Percentiles rank a stretch among this genome's conserved stretches.
These are phyloP conservation scores for Psidium friedrichsthalianum DNA, from an alignment of 345 rosid species.

Conservation along the genomic window DNA sequence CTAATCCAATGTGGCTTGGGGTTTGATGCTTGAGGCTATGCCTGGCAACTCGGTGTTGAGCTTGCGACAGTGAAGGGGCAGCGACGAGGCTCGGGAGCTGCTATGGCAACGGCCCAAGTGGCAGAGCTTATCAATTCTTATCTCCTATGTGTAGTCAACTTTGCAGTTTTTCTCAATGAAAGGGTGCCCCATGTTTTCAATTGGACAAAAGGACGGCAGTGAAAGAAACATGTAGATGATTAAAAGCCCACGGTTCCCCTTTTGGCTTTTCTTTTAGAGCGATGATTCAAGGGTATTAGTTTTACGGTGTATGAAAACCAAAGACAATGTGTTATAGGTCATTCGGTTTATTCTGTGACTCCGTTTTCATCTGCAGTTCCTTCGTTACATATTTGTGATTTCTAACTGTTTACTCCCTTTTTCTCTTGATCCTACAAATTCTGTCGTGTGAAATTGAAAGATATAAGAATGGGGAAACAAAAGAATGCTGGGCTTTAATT, in stretches of 20 bases:
- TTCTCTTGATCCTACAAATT: no score
- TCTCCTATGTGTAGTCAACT: background rate
- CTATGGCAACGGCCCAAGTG: background rate
- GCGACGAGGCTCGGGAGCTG: background rate
- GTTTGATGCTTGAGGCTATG: background rate
- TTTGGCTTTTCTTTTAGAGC: background rate
- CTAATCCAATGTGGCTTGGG: background rate
- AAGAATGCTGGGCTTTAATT: no score
- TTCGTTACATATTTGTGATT: no score
- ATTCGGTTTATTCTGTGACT: background rate
- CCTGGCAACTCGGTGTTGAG: background rate
- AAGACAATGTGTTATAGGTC: background rate
- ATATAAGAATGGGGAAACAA: no score
- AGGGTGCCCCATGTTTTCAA: background rate
- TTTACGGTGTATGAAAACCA: background rate
- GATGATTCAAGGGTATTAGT: background rate
- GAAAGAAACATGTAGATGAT: background rate
- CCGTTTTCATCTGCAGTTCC: background rate
- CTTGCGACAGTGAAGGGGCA: background rate
- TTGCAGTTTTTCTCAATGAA: background rate
- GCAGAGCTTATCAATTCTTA: background rate
- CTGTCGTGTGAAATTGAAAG: no score
- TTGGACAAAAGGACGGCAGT: background rate
- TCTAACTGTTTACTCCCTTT: no score
- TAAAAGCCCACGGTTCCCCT: background rate